These are phyloP conservation scores for Pleurotus giganteus DNA, from an alignment of 768 basidiomycete genomes.

Conservation along the genomic window DNA sequence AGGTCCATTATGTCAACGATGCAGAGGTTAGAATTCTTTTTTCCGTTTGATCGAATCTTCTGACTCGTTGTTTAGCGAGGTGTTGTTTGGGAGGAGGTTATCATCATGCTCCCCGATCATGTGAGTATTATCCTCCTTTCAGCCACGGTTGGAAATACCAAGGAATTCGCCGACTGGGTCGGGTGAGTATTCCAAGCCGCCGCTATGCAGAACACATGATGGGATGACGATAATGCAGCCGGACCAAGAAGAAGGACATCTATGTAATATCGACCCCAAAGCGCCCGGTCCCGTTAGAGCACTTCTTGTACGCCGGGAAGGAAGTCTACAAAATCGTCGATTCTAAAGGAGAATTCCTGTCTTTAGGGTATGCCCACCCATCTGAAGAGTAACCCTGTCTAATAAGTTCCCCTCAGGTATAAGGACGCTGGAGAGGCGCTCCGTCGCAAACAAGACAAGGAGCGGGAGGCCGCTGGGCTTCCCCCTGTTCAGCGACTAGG, in stretches of 20 bases:
- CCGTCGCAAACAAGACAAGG: constrained; percentile 95
- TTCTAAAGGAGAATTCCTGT: constrained; percentile 68
- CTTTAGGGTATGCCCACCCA: constrained; percentile 53
- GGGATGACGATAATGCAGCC: constrained; percentile 42
- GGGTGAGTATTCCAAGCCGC: constrained; percentile 57
- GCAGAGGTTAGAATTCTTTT: constrained; percentile 66
- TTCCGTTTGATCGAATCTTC: neutral
- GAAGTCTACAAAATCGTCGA: constrained; percentile 94
- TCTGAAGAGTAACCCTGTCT: constrained; percentile 1
- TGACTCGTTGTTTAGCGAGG: constrained; percentile 62
- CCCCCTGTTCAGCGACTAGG: constrained; percentile 83
- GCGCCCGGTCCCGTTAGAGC: constrained; percentile 94
- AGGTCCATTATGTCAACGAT: constrained; percentile 99
- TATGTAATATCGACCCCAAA: constrained; percentile 98
- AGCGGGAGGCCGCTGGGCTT: constrained; percentile 92
- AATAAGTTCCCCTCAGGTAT: constrained; percentile 50
- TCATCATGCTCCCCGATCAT: constrained; percentile 99
- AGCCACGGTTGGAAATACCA: constrained; percentile 96
- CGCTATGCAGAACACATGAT: neutral
- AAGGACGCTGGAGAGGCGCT: constrained; percentile 88
- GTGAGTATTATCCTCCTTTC: constrained; percentile 96
- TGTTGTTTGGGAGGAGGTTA: constrained; percentile 99
- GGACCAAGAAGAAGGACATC: constrained; percentile 99
- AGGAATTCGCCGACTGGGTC: constrained; percentile 99
- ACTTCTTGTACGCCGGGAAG: constrained; percentile 92